Conservation (phyloP, 2,329 filamentous ascomycete genomes). For the Fusarium buharicum region DNA sequence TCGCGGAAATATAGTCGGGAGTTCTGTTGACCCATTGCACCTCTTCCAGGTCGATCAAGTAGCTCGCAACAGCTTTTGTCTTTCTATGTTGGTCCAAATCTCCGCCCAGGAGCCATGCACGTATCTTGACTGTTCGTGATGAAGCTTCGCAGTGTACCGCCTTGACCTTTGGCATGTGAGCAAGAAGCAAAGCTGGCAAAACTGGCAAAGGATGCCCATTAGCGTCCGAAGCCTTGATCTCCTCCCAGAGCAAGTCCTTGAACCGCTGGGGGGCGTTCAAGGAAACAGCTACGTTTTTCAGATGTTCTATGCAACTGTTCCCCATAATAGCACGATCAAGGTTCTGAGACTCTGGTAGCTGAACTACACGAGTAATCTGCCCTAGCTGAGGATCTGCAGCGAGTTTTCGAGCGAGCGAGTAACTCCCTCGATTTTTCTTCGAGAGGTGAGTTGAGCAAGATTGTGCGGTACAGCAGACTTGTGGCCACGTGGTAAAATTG, state of each 20-base stretch:
- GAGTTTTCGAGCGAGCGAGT: background rate
- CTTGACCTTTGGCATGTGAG: constrained; percentile 2
- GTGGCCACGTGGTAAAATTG: no score
- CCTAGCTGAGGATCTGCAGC: background rate
- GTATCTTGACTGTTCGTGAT: background rate
- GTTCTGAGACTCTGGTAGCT: background rate
- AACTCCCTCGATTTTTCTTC: background rate
- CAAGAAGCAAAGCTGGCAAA: background rate
- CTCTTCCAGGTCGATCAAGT: background rate
- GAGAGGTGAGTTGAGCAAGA: no score
- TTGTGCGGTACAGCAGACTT: no score
- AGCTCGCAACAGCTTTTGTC: background rate
- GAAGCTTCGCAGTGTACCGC: background rate
- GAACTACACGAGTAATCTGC: background rate
- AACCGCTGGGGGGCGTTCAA: background rate
- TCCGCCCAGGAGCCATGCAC: background rate
- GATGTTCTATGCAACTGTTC: background rate
- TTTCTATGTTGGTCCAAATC: background rate
- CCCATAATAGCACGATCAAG: background rate
- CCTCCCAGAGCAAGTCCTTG: background rate
- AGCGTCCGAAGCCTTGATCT: background rate
- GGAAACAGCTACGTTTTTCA: background rate
- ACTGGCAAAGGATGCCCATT: background rate
- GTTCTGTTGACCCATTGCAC: background rate
- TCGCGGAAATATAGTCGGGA: no score